phyloP scores from a whole-genome alignment of 2,329 filamentous ascomycete species.

The Fusarium sublunatum region DNA sequence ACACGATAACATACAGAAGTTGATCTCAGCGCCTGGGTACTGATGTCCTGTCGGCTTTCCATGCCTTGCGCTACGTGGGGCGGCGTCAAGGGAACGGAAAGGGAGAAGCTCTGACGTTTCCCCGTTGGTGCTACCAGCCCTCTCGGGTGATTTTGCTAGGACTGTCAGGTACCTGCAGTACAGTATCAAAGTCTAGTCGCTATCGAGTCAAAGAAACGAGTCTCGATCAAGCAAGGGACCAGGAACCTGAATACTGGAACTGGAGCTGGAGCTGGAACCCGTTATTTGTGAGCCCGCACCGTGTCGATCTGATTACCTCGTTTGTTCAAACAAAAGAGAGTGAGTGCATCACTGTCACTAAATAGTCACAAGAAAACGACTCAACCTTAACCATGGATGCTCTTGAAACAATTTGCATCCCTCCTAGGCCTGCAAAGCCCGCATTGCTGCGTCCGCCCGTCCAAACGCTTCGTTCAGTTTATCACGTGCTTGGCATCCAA shows the following conservation, averaged over 20 bases:
- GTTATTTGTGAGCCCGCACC: conserved; percentile 34
- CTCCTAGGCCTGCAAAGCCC: conserved; percentile 11
- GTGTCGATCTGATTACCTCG: conserved; percentile 21
- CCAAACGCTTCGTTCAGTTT: conserved; percentile 26
- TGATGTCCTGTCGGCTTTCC: conserved; percentile 22
- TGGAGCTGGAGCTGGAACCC: conserved; percentile 2
- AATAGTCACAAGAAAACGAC: neutral
- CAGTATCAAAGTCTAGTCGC: neutral
- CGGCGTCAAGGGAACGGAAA: conserved; percentile 15
- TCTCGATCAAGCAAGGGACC: conserved; percentile 32
- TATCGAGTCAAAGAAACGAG: conserved; percentile 7
- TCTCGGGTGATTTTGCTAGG: conserved; percentile 23
- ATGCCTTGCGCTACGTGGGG: conserved; percentile 37
- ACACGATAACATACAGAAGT: conserved; percentile 3
- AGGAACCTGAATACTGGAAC: conserved; percentile 27
- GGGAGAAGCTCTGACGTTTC: conserved; percentile 41
- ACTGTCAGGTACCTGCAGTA: conserved; percentile 12
- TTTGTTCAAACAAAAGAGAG: conserved; percentile 1
- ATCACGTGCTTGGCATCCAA: conserved; percentile 37
- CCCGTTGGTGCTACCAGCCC: conserved; percentile 27
- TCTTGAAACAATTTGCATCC: conserved; percentile 18
- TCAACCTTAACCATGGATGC: conserved; percentile 1
- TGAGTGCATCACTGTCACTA: conserved; percentile 11
- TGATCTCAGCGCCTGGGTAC: conserved; percentile 4
- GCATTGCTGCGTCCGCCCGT: conserved; percentile 31